A percentile compares a stretch with the other conserved stretches of the same genome.
Evolutionary conservation across 495 filamentous ascomycete species (phyloP).

Genomic region (Hyphodiscus hymeniophilus): DNA sequence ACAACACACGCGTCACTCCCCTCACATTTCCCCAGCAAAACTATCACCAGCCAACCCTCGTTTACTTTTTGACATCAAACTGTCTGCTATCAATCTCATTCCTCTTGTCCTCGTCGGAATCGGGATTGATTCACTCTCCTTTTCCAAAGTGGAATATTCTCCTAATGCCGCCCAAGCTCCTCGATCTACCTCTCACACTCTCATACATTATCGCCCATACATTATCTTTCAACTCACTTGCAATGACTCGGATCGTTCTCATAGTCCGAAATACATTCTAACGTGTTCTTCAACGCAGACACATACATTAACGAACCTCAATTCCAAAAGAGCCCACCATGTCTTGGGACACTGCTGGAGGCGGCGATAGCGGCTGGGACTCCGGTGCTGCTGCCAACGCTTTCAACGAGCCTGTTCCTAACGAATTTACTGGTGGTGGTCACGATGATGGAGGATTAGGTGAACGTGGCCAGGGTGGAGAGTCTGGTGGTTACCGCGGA

Average conservation of each 20-base stretch:
- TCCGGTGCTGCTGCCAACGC: slow-evolving; percentile 2
- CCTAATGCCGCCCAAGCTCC: too few species aligned
- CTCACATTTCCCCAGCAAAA: neutral
- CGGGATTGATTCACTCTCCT: too few species aligned
- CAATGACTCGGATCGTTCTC: too few species aligned
- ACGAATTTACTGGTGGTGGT: neutral
- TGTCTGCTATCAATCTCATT: slow-evolving; percentile 7
- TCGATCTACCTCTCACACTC: too few species aligned
- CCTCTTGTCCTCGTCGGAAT: neutral
- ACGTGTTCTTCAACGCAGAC: neutral
- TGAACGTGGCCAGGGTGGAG: slow-evolving; percentile 32
- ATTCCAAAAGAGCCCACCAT: slow-evolving; percentile 1
- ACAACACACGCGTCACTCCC: neutral
- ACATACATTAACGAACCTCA: neutral
- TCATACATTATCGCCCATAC: too few species aligned
- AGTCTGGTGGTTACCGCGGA: slow-evolving; percentile 31
- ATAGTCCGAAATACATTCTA: too few species aligned
- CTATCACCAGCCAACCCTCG: neutral
- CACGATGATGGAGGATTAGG: slow-evolving; percentile 26
- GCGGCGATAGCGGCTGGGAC: slow-evolving; percentile 1
- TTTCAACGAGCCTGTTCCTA: neutral
- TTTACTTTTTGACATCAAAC: neutral
- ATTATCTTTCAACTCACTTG: too few species aligned
- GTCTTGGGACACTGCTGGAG: slow-evolving; percentile 16
- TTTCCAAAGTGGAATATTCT: too few species aligned